phyloP scores from a whole-genome alignment of 176 grass and related monocot species.

The Ampelocalamus luodianensis region DNA sequence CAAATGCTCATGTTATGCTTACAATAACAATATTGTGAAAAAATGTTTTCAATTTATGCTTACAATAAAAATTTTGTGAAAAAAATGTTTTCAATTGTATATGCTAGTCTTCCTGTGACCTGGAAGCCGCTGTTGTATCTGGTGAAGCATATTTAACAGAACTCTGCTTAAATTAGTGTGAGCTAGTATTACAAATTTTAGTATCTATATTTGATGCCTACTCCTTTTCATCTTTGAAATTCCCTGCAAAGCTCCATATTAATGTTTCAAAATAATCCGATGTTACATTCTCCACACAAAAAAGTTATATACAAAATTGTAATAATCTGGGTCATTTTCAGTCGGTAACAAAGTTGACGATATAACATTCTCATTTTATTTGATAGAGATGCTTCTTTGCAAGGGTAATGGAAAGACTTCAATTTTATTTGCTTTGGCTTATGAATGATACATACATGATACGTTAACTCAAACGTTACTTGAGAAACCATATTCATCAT shows the following conservation, averaged over 20 bases:
- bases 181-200: background rate
- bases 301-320: background rate
- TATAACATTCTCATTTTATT: background rate
- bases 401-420: background rate
- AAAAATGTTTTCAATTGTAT: no score
- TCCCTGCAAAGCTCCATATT: background rate
- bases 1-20: background rate
- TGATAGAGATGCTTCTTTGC: background rate
- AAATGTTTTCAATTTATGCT: background rate
- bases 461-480: background rate
- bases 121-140: background rate
- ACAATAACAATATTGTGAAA: background rate
- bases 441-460: background rate
- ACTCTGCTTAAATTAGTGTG: background rate
- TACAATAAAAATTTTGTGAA: background rate
- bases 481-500: background rate
- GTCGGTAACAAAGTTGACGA: background rate
- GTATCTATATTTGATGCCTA: background rate
- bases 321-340: background rate
- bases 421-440: conserved; percentile 6
- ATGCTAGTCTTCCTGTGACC: conserved; percentile 4
- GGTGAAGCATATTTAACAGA: background rate
- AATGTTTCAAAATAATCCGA: background rate
- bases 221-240: no score
- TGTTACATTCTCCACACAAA: background rate